Base-by-base conservation (phyloP, 768 basidiomycete genomes). In the Naganishia randhawae region DNA sequence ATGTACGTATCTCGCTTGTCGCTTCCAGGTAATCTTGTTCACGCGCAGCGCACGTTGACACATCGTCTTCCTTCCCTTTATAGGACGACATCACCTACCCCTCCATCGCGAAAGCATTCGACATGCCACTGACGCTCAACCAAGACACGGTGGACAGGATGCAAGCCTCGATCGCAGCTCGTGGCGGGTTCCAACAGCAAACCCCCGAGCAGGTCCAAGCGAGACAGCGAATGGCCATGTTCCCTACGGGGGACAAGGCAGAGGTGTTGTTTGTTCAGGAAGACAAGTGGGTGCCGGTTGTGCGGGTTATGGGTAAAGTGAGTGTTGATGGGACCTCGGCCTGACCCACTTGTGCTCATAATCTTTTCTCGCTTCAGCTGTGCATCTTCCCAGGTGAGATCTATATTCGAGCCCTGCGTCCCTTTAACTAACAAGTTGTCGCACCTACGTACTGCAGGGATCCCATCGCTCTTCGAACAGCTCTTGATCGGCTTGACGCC, bases 221-320 rank as follows among this genome's bases (percentile, higher is more conserved):
- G 0, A 86, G 89, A 27, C 83, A 87, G 71, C 84, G 92, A 55
- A 98, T 98, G 94, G 94, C 92, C 0, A 80, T 92, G 41, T 92
- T 98, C 75, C 94, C 94, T 0, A 74, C 73, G 16, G 84, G 85
- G 17, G 78, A 84, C 3, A 72, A 71, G 0, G 87, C 87, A 0
- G 92, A 98, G 76, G 85, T 89, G 11, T 78, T 98, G 1, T 93
- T 88, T 76, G 87, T 92, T 8, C 85, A 84, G 10, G 82, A 84
- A 68, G 90, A 92, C 70, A 82, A 93, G 63, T 96, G 91, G 90
- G 92, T 94, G n/a, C 93, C 93, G 29, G 90, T 96, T 14, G 87
- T 95, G 0, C 84, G 92, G 19, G 82, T 96, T 2, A 86, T 86
- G 73, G 89, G 89, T 27, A 94, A 90, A 70, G 78, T 77, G 68